These are phyloP conservation scores for Gonapodya sp. DNA, from an alignment of 192 early-diverging fungal genomes.

Conservation along the genomic window DNA sequence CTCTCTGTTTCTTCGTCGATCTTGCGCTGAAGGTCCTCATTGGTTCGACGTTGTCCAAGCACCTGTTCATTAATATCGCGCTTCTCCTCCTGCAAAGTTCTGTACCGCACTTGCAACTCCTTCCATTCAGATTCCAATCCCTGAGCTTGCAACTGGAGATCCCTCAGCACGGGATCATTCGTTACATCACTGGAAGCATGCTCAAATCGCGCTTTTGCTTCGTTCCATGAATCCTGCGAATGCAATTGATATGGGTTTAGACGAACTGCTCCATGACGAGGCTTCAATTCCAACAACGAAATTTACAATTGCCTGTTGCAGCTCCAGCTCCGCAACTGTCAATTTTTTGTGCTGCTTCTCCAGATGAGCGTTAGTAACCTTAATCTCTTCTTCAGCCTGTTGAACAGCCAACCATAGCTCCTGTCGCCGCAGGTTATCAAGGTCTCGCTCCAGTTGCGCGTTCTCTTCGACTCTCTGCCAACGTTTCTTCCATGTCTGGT, in stretches of 20 bases:
- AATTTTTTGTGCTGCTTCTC: background rate
- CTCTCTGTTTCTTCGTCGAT: background rate
- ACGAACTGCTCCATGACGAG: too few species aligned
- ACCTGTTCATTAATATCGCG: background rate
- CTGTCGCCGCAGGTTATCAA: background rate
- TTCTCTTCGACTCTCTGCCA: background rate
- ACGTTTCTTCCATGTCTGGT: background rate
- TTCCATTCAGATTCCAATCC: background rate
- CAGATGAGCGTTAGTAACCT: background rate
- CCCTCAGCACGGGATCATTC: background rate
- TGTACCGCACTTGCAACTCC: background rate
- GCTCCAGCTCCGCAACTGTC: background rate
- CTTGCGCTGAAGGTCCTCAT: background rate
- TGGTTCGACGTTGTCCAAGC: background rate
- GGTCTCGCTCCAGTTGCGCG: background rate
- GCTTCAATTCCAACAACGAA: too few species aligned
- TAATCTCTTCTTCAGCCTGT: background rate
- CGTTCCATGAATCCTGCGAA: background rate
- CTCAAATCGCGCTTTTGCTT: background rate
- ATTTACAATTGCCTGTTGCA: too few species aligned
- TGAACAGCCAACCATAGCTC: background rate
- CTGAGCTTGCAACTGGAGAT: background rate
- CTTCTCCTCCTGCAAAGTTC: background rate
- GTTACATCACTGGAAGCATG: background rate
- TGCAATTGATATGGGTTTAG: too few species aligned